These are phyloP conservation scores for Candida anutae DNA, from an alignment of 1,139 yeast species.

Conservation along the genomic window DNA sequence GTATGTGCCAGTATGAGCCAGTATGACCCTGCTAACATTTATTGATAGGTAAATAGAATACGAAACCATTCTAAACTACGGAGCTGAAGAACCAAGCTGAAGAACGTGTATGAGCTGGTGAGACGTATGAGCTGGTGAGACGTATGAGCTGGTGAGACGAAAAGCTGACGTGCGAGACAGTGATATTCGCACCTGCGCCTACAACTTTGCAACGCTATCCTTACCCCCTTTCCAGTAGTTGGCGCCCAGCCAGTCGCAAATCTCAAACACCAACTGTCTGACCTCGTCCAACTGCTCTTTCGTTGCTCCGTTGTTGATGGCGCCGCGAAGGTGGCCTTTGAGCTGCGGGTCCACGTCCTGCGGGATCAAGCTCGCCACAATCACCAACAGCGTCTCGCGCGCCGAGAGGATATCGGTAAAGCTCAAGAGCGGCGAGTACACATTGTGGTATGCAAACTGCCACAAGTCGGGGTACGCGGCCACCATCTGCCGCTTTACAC, in stretches of 20 bases:
- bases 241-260: constrained; percentile 72
- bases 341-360: constrained; percentile 94
- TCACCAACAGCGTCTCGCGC: constrained; percentile 68
- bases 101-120: no score
- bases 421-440: constrained; percentile 72
- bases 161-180: no score
- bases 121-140: no score
- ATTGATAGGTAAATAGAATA: no score
- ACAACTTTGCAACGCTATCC: constrained; percentile 51
- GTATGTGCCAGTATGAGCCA: no score
- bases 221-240: constrained; percentile 45
- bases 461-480: constrained; percentile 82
- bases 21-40: no score
- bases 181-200: no score
- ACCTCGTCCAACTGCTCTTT: constrained; percentile 54
- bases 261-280: constrained; percentile 54
- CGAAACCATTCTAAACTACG: no score
- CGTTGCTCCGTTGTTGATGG: constrained; percentile 70
- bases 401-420: constrained; percentile 56
- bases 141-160: no score
- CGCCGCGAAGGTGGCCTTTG: constrained; percentile 86
- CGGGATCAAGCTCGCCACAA: constrained; percentile 76
- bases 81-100: no score
- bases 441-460: constrained; percentile 63
- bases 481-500: constrained; percentile 62